Conservation (phyloP, 169 alveolate genomes). For the Theileria sp. region DNA sequence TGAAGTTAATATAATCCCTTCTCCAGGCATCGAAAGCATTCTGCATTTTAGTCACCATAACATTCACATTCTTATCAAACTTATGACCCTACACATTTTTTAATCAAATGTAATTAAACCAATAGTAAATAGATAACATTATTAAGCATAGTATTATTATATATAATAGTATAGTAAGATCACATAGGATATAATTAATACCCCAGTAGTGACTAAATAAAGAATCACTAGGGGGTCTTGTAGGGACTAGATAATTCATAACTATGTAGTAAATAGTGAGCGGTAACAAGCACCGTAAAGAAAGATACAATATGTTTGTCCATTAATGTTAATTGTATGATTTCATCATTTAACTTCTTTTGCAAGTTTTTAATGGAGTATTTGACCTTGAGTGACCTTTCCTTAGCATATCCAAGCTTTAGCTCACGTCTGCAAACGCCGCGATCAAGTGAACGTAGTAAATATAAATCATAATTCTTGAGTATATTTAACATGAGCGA, state of each 20-base stretch:
- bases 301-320: constrained; percentile 74
- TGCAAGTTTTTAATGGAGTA: constrained; percentile 84
- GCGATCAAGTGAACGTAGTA: constrained; percentile 88
- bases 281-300: not conserved
- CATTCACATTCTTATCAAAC: constrained; percentile 35
- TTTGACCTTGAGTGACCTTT: constrained; percentile 86
- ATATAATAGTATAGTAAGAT: too few relatives aligned
- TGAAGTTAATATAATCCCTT: constrained; percentile 48
- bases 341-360: constrained; percentile 82
- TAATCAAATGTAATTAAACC: not conserved
- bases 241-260: too few relatives aligned
- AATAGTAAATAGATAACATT: not conserved
- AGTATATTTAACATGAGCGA: constrained; percentile 90
- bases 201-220: too few relatives aligned
- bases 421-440: constrained; percentile 92
- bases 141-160: too few relatives aligned
- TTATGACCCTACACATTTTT: constrained; percentile 44
- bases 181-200: too few relatives aligned
- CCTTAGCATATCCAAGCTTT: constrained; percentile 87
- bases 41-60: constrained; percentile 38
- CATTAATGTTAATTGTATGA: constrained; percentile 85
- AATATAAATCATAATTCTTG: constrained; percentile 91
- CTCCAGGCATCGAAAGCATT: constrained; percentile 61
- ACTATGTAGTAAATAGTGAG: too few relatives aligned
- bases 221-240: too few relatives aligned